Base-by-base conservation (phyloP, 2,329 filamentous ascomycete species). In the Ascochyta clinopodiicola region DNA sequence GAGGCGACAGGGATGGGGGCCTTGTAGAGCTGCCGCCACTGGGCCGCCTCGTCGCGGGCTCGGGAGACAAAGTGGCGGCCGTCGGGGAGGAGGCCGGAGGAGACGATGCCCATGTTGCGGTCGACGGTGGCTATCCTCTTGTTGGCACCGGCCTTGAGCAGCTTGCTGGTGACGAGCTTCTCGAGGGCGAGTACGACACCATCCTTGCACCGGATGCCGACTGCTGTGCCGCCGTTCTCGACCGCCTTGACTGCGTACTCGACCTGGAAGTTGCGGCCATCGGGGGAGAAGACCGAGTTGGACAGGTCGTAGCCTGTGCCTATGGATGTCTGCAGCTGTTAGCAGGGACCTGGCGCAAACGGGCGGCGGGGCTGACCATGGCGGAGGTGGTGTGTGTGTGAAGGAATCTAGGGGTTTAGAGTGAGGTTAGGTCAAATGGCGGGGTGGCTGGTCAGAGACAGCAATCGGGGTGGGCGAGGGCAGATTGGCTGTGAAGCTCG, bases 171-270 rank as follows among this genome's bases (percentile, higher is more conserved):
- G 78, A 98, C 87, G 73, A 98, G 88, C 85, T 99, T 99, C 83
- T 99, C 95, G 59, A 96, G 88, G 37, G 95, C 95, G 65, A 99
- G 85, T 61, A 99, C 92, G 48, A 99, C 91, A 62, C 95, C 95
- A 78, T 98, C 92, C 81, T 96, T 96, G 85, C 92, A 96, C 77
- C 92, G 86, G 79, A 99, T 96, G 68, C 95, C 95, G 77, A 99
- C 87, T 49, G 93, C 92, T 51, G 95, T 99, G 73, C 95, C 94
- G 66, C 94, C 95, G 73, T 96, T 98, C 82, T 99, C 95, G 62
- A 99, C 95, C 52, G 95, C 95, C 84, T 99, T 99, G 69, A 96
- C 90, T 67, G 95, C 95, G 78, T 99, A 99, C 84, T 99, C 95
- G 78, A 89, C 87, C 81, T 99, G 95, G 80, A 99, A 99, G 80